Percentiles rank a stretch among this genome's conserved stretches.
These are phyloP conservation scores for Taphrina flavorubra DNA, from an alignment of 1,139 yeast species.

Conservation along the genomic window DNA sequence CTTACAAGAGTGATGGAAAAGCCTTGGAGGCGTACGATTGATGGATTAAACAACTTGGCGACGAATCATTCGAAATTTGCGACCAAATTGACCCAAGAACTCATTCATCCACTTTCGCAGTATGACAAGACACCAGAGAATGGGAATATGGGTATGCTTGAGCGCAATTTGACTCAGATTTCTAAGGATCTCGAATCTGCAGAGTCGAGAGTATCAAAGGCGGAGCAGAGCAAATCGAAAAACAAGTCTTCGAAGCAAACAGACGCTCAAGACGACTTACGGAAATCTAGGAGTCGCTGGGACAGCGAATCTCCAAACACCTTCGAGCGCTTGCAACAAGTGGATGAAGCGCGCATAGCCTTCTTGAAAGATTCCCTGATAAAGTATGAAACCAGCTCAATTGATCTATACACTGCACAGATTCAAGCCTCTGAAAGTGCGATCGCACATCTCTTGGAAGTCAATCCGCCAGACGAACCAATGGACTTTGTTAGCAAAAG, in stretches of 20 bases:
- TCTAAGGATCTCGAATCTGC: constrained; percentile 32
- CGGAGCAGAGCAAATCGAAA: constrained; percentile 34
- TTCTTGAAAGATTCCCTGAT: constrained; percentile 71
- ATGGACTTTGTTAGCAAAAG: constrained; percentile 61
- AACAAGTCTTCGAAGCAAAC: constrained; percentile 29
- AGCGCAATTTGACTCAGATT: constrained; percentile 26
- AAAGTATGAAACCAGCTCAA: constrained; percentile 66
- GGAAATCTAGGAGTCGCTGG: constrained; percentile 57
- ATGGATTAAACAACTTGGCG: constrained; percentile 10
- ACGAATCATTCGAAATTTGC: constrained; percentile 36
- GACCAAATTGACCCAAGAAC: constrained; percentile 27
- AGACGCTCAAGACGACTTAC: constrained; percentile 33
- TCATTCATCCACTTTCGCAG: constrained; percentile 25
- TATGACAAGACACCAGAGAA: constrained; percentile 35
- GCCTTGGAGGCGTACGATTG: constrained; percentile 34
- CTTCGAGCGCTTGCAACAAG: constrained; percentile 75
- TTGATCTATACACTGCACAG: constrained; percentile 52
- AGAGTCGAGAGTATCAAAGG: constrained; percentile 20
- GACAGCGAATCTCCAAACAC: constrained; percentile 77
- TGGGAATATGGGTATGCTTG: constrained; percentile 34
- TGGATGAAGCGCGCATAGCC: constrained; percentile 70
- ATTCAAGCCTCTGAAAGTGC: constrained; percentile 63
- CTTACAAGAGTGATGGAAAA: constrained; percentile 29
- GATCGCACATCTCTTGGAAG: constrained; percentile 67
- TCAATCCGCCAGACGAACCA: constrained; percentile 65